phyloP scores from a whole-genome alignment of 2,329 filamentous ascomycete genomes.

The Fusarium sp. region DNA sequence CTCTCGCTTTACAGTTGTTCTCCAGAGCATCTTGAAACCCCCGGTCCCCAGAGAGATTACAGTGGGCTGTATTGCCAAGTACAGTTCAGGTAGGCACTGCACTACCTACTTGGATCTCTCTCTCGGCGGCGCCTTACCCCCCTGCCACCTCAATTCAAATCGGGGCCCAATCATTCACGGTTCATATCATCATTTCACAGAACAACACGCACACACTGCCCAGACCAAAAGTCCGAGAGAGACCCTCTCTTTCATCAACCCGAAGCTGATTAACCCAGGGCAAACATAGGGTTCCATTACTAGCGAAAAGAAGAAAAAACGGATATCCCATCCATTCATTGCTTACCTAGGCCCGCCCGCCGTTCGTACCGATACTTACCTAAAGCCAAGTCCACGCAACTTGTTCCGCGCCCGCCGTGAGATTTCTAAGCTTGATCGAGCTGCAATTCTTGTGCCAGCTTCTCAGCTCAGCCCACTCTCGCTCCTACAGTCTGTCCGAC shows the following conservation, averaged over 20 bases:
- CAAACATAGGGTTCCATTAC: constrained; percentile 28
- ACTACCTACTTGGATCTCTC: constrained; percentile 21
- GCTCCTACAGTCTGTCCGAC: constrained; percentile 33
- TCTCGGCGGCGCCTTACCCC: constrained; percentile 36
- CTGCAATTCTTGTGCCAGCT: constrained; percentile 34
- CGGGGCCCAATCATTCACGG: constrained; percentile 35
- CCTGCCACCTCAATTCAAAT: constrained; percentile 28
- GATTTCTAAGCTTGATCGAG: constrained; percentile 39
- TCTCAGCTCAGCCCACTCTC: constrained; percentile 37
- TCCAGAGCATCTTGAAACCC: constrained; percentile 24
- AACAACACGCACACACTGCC: constrained; percentile 30
- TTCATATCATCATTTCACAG: constrained; percentile 37
- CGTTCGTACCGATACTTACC: constrained; percentile 11
- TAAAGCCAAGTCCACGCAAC: constrained; percentile 34
- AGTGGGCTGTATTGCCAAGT: constrained; percentile 34
- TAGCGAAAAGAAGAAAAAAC: constrained; percentile 23
- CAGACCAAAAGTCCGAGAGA: constrained; percentile 17
- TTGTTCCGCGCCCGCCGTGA: constrained; percentile 39
- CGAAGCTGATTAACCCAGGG: constrained; percentile 38
- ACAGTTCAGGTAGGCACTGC: constrained; percentile 32
- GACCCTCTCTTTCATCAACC: constrained; percentile 35
- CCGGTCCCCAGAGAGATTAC: constrained; percentile 33
- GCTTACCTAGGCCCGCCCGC: constrained; percentile 15
- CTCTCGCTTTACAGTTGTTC: constrained; percentile 27
- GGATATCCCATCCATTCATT: constrained; percentile 16